Percentiles rank a stretch among this genome's conserved stretches.
Evolutionary conservation across 768 basidiomycete species (phyloP).

Genomic region (Collybiopsis confluens): DNA sequence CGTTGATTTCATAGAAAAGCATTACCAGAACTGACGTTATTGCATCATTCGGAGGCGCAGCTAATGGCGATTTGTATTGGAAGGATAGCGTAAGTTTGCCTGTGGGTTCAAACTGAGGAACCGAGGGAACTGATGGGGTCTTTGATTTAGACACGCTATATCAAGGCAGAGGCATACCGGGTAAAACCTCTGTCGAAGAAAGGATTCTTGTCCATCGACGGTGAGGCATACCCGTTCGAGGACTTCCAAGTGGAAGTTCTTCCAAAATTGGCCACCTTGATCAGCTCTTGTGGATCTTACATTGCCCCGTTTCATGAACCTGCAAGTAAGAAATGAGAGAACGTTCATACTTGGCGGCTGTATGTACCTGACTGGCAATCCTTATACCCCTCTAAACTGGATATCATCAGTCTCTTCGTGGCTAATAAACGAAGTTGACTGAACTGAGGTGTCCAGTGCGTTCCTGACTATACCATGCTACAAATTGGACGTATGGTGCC

Average conservation of each 20-base stretch:
- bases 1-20: not conserved
- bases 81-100: slow-evolving; percentile 6
- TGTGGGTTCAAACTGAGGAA: slow-evolving; percentile 8
- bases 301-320: slow-evolving; percentile 42
- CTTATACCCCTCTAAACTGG: too few species aligned
- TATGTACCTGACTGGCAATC: too few species aligned
- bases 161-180: slow-evolving; percentile 71
- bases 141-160: too few species aligned
- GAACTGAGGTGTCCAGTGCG: too few species aligned
- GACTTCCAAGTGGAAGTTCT: slow-evolving; percentile 78
- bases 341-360: too few species aligned
- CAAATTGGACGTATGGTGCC: too few species aligned
- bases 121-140: too few species aligned
- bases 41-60: slow-evolving; percentile 12
- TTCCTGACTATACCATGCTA: too few species aligned
- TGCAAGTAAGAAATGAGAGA: too few species aligned
- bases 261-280: slow-evolving; percentile 55
- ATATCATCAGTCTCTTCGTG: too few species aligned
- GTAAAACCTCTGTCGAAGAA: slow-evolving; percentile 53
- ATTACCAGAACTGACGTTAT: slow-evolving; percentile 6
- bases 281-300: slow-evolving; percentile 62
- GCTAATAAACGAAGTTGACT: too few species aligned
- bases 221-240: slow-evolving; percentile 71
- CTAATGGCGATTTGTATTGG: slow-evolving; percentile 11
- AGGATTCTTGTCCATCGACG: slow-evolving; percentile 69